Base-by-base conservation (phyloP, 371 early-diverging fungal genomes). In the Rhizopus microsporus region DNA sequence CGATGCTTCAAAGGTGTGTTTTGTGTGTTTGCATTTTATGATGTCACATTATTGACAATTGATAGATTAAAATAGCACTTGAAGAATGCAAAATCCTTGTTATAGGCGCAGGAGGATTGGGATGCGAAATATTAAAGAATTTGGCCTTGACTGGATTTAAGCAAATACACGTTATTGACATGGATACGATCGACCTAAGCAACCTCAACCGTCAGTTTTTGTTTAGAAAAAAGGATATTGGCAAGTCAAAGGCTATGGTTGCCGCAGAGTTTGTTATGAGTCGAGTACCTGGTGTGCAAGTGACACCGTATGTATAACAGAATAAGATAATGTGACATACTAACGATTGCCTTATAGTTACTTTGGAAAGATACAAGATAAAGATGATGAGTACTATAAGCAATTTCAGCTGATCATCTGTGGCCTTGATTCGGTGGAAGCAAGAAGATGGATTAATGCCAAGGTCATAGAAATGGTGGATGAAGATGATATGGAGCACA, bases 151-250 rank as follows among this genome's bases (percentile, higher is more conserved):
- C 88, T 13, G 97, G 97, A 4, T 96, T 97, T 69, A 80, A 75
- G 58, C 69, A 90, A 57, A 90, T 98, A 34, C 86, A 92, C 56
- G 83, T 95, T 32, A 91, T 99, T 61, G 99, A 99, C 79, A 82
- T 96, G 72, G 99, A 99, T 75, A 96, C 96, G 0, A 98, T 99
- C 49, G 99, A 99, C 62, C 68, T 98, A 38, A 94, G 97, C 45
- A 99, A 99, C 74, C 78, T 99, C 40, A 99, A 99, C 72, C 83
- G 99, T 15, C 99, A 99, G 80, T 98, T 99, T 65, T 83, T 99
- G 51, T 99, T 98, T 79, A 85, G 90, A 65, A 81, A 73, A 35
- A 77, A 73, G n/a, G 92, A 93, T 71, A 88, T 94, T 37, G 93
- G 94, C 9, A 78, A 81, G 52, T 82, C 91, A 40, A 93, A 93